These are phyloP conservation scores for Pluteus cervinus DNA, from an alignment of 768 basidiomycete genomes.

Conservation along the genomic window DNA sequence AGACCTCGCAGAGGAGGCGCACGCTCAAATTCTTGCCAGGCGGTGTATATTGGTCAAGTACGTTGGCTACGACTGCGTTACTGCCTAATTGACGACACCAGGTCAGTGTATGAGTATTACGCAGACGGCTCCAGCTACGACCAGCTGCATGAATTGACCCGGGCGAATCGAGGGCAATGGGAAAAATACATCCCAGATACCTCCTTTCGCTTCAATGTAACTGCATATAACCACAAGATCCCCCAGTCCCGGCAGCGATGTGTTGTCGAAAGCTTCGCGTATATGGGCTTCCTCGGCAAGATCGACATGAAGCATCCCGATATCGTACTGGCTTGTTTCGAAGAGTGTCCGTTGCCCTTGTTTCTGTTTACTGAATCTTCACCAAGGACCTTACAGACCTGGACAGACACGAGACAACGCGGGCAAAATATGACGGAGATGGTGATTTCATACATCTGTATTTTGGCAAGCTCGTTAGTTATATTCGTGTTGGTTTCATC, in stretches of 20 bases:
- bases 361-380: background rate
- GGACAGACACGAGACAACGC: constrained; percentile 38
- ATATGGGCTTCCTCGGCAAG: constrained; percentile 77
- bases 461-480: constrained; percentile 82
- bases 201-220: constrained; percentile 77
- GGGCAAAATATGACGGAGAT: constrained; percentile 51
- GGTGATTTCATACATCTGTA: constrained; percentile 67
- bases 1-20: constrained; percentile 59
- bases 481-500: constrained; percentile 1
- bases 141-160: constrained; percentile 56
- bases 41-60: constrained; percentile 85
- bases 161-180: constrained; percentile 43
- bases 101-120: constrained; percentile 76
- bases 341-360: constrained; percentile 67
- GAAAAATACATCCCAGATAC: constrained; percentile 52
- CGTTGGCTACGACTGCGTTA: constrained; percentile 14
- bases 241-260: constrained; percentile 57
- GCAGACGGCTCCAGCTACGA: constrained; percentile 65
- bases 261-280: constrained; percentile 75
- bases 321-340: constrained; percentile 66
- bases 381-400: constrained; percentile 36
- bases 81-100: constrained; percentile 19
- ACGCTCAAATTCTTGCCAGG: constrained; percentile 66
- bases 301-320: constrained; percentile 81
- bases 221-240: constrained; percentile 70